Base-by-base conservation (phyloP, 306 rosid genomes). In the peach (Prunus persica) region DNA sequence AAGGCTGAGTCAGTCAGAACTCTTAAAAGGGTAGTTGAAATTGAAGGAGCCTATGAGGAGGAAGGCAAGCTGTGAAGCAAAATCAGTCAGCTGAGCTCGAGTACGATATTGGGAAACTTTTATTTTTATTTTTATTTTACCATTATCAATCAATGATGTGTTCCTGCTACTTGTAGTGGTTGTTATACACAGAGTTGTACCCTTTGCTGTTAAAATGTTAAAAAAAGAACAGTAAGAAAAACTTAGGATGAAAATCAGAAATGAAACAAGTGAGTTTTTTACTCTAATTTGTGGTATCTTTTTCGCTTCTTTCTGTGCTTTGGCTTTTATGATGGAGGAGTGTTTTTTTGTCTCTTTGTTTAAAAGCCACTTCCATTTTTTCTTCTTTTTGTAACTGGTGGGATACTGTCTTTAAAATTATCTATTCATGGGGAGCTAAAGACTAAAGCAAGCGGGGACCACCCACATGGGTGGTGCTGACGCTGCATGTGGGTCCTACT, bases 401-500 rank as follows among this genome's bases (percentile, higher is more conserved):
- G 84, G 86, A 81, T 49, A 5, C 32, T 52, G 69, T 81, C 75
- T 62, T 34, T 73, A 52, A 70, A 15, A 67, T 67, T 82, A 65
- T 79, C 77, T 80, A 65, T 87, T 84, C 81, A 78, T 80, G 82
- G 79, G 86, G 52, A 0, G 2, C 20, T 47, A 47, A 20, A 19
- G 24, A 24, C 16, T 25, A 13, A 12, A 77, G 64, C 30, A 38
- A 10, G 34, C 20, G 82, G 78, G 77, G 74, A 43, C 91, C 91
- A 77, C 86, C 88, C 94, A 89, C 94, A 91, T 91, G 92, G 89
- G 81, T 38, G 50, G n/a, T 76, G 86, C 93, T 87, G 92, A 89
- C 91, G 85, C 84, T 51, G 81, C 82, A 20, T 11, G 78, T 63
- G 86, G 91, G 88, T 54, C 87, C 79, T 16, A 18, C 45, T 10